phyloP scores from a whole-genome alignment of 345 rosid genomes.

The Citropsis articulata region DNA sequence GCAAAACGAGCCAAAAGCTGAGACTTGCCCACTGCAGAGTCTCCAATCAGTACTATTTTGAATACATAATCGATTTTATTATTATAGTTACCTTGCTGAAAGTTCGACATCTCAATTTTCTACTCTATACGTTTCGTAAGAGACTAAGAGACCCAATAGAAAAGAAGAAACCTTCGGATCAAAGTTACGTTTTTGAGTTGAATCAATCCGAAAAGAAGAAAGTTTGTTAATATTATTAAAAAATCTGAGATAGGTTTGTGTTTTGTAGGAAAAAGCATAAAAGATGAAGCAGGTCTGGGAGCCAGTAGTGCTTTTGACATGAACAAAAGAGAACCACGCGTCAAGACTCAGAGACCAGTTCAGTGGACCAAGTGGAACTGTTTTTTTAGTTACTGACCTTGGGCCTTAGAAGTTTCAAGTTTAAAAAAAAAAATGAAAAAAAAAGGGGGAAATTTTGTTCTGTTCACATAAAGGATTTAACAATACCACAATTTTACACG shows the following conservation, averaged over 20 bases:
- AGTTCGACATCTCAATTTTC: slow-evolving; percentile 30
- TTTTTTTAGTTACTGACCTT: background rate
- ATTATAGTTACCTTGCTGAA: slow-evolving; percentile 41
- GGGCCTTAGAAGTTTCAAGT: background rate
- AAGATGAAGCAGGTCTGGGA: background rate
- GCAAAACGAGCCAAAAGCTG: slow-evolving; percentile 71
- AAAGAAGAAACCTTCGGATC: background rate
- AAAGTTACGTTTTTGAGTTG: background rate
- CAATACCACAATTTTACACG: background rate
- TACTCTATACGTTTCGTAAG: background rate
- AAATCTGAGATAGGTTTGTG: background rate
- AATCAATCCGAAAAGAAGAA: background rate
- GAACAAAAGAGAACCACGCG: background rate
- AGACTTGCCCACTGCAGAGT: slow-evolving; percentile 73
- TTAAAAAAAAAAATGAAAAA: background rate
- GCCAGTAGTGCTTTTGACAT: background rate
- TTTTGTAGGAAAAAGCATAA: background rate
- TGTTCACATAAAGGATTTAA: no score
- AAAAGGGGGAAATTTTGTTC: background rate
- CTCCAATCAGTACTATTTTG: slow-evolving; percentile 63
- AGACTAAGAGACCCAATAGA: no score
- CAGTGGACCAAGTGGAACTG: background rate
- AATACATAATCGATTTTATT: slow-evolving; percentile 66
- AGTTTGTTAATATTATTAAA: background rate
- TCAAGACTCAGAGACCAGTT: background rate